A percentile compares a stretch with the other conserved stretches of the same genome.
These are phyloP conservation scores for Aspergillus nanangensis DNA, from an alignment of 495 filamentous ascomycete species.

Conservation along the genomic window DNA sequence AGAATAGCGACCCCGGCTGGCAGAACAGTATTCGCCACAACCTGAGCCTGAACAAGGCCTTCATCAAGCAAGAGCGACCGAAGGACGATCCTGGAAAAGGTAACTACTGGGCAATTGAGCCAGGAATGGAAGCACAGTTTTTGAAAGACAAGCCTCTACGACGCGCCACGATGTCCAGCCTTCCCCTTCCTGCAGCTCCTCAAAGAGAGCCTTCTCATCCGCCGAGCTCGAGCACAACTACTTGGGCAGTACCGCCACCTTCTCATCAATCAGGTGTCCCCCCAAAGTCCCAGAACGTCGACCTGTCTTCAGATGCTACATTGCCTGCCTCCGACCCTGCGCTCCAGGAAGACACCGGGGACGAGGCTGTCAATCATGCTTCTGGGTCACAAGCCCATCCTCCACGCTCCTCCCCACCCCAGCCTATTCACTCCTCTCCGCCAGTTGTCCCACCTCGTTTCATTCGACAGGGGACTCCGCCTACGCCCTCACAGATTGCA, in stretches of 20 bases:
- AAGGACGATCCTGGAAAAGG: slow-evolving; percentile 98
- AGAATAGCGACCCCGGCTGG: slow-evolving; percentile 80
- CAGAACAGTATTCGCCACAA: slow-evolving; percentile 99
- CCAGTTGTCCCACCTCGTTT: slow-evolving; percentile 65
- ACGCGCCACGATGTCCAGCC: slow-evolving; percentile 47
- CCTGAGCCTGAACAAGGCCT: slow-evolving; percentile 95
- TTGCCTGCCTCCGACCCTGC: slow-evolving; percentile 80
- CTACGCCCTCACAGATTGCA: slow-evolving; percentile 55
- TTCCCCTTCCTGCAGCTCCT: slow-evolving; percentile 35
- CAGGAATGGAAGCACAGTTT: slow-evolving; percentile 83
- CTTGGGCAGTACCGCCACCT: slow-evolving; percentile 37
- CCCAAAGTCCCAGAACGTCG: slow-evolving; percentile 33
- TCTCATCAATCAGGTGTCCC: slow-evolving; percentile 14
- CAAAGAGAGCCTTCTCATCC: slow-evolving; percentile 29
- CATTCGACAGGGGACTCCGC: slow-evolving; percentile 68
- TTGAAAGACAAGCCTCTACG: slow-evolving; percentile 75
- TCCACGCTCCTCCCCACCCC: slow-evolving; percentile 56
- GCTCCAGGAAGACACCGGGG: slow-evolving; percentile 58
- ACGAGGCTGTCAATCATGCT: slow-evolving; percentile 39
- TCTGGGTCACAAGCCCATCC: slow-evolving; percentile 25
- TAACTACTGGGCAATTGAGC: slow-evolving; percentile 94
- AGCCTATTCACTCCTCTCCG: slow-evolving; percentile 80
- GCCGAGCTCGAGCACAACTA: slow-evolving; percentile 28
- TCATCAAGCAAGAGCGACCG: slow-evolving; percentile 90
- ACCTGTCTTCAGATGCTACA: slow-evolving; percentile 92